Conservation (phyloP, 305 asterid species). For the Salvia sclarea region DNA sequence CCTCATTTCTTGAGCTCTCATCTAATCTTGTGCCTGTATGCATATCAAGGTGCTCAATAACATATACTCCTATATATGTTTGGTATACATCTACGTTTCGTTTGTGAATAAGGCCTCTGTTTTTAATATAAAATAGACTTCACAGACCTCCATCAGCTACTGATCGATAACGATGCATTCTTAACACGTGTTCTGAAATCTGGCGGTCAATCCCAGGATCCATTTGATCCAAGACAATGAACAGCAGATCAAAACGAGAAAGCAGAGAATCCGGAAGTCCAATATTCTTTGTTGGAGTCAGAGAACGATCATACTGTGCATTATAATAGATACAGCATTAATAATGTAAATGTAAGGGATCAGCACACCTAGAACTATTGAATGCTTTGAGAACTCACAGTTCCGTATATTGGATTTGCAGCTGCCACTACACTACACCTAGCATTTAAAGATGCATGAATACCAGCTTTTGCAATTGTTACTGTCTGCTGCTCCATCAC, state of each 20-base stretch:
- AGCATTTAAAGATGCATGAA: constrained; percentile 97
- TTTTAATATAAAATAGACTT: constrained; percentile 19
- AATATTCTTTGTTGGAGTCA: constrained; percentile 96
- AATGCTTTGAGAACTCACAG: constrained; percentile 59
- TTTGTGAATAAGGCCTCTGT: constrained; percentile 13
- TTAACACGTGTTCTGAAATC: constrained; percentile 88
- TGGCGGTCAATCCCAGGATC: constrained; percentile 88
- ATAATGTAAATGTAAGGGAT: constrained; percentile 11
- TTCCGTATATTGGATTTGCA: constrained; percentile 98
- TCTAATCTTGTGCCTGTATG: constrained; percentile 55
- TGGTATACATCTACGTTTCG: neutral
- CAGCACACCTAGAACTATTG: neutral
- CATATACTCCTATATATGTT: neutral
- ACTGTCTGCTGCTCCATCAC: constrained; percentile 99
- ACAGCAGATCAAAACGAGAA: constrained; percentile 94
- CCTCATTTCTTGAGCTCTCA: constrained; percentile 54
- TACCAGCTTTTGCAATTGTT: constrained; percentile 99
- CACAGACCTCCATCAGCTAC: constrained; percentile 71
- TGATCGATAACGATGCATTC: constrained; percentile 89
- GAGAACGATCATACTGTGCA: constrained; percentile 89
- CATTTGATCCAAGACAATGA: constrained; percentile 99
- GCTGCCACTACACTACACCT: constrained; percentile 99
- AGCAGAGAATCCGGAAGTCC: constrained; percentile 99
- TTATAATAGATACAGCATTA: constrained; percentile 13
- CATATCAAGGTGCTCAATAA: constrained; percentile 14